A percentile compares a stretch with the other conserved stretches of the same genome.
These are phyloP conservation scores for Mucor racemosus DNA, from an alignment of 371 early-diverging fungal genomes.

Conservation along the genomic window DNA sequence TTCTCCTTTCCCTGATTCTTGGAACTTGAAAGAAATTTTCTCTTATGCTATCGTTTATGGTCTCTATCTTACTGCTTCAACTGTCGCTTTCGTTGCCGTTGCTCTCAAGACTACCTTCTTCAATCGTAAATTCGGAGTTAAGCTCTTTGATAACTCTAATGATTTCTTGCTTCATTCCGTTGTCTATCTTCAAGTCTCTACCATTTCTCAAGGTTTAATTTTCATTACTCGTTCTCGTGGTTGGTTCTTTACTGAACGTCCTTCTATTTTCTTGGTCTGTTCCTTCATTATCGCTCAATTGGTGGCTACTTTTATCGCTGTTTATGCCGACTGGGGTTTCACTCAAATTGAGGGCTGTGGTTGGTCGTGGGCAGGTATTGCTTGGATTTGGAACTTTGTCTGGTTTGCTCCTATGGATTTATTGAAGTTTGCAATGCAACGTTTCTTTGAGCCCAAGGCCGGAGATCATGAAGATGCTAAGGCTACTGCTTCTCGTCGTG, in stretches of 20 bases:
- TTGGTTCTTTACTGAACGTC: constrained; percentile 59
- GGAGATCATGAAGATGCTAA: constrained; percentile 14
- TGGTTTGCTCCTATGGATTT: constrained; percentile 76
- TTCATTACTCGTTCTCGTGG: constrained; percentile 64
- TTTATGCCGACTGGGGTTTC: constrained; percentile 66
- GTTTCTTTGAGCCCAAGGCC: constrained; percentile 48
- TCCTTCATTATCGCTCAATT: constrained; percentile 62
- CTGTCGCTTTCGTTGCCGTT: constrained; percentile 54
- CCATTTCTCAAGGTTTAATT: constrained; percentile 62
- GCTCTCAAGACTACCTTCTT: constrained; percentile 52
- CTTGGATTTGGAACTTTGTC: constrained; percentile 77
- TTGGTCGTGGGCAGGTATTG: constrained; percentile 62
- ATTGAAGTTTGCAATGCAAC: constrained; percentile 71
- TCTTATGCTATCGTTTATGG: constrained; percentile 60
- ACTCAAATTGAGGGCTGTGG: constrained; percentile 59
- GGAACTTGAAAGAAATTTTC: constrained; percentile 65
- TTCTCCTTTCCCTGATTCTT: constrained; percentile 60
- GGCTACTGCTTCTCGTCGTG: constrained; percentile 27
- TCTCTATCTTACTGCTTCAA: constrained; percentile 59
- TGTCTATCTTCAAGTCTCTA: constrained; percentile 63
- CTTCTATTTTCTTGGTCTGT: constrained; percentile 48
- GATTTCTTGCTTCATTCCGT: constrained; percentile 53
- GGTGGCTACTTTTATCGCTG: constrained; percentile 62
- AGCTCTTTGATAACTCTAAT: constrained; percentile 40
- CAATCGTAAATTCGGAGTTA: constrained; percentile 42